Evolutionary conservation across 2,329 filamentous ascomycete species (phyloP), one percentile per base, ranked within the genome.

Genomic region (Claviceps fusiformis): DNA sequence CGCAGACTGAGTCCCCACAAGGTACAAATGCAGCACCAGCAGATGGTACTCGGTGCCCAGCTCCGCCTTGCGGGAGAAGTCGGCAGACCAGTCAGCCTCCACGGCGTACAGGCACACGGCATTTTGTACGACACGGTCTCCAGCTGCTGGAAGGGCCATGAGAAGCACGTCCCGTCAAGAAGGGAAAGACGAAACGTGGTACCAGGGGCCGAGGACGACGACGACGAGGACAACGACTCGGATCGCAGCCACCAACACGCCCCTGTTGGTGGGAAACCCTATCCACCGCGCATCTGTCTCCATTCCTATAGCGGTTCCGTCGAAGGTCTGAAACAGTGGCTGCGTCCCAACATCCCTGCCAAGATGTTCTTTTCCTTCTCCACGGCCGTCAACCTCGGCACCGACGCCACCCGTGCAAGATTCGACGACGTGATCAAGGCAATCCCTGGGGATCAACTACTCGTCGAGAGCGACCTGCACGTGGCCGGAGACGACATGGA

Each of bases 401-500:
- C 79, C 19, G 69, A 61, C 62, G 74, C 63, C 65, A 75, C 71
- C 59, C 52, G 60, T 67, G 63, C 64, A 48, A 74, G 73, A 62
- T 80, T 83, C 55, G 80, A 80, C 4, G 76, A 80, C 29, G 82
- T 90, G 24, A 77, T 97, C 50, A 80, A 78, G 57, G 78, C 79
- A 3, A 76, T 95, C 3, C 92, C 93, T 0, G 86, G 89, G 60
- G 80, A 92, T 61, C 78, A 83, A 54, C 73, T 98, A 13, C 75
- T 98, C 24, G 77, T 95, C 2, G 93, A 98, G 70, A 97, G 90
- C 66, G 93, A 98, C 69, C 67, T 96, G 56, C 89, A 97, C 68
- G 79, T 73, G 24, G 93, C 92, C 0, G 93, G 93, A 0, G 75
- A 82, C 1, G 72, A 77, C 52, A 95, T 97, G 87, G 93, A 97